A percentile compares a stretch with the other conserved stretches of the same genome.
These are phyloP conservation scores for Paxillus ammoniavirescens DNA, from an alignment of 768 basidiomycete species.

Conservation along the genomic window DNA sequence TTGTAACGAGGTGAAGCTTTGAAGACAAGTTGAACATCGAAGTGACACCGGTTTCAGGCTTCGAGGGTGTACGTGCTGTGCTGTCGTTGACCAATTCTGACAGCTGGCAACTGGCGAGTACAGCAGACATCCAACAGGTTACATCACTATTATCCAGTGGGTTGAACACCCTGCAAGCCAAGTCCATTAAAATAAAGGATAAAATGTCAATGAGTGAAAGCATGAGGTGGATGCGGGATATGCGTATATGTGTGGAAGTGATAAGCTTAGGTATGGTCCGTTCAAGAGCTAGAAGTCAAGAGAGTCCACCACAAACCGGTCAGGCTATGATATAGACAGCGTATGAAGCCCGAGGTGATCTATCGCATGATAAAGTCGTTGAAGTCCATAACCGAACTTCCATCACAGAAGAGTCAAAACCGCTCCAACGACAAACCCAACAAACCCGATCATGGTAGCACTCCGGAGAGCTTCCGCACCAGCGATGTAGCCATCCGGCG, in stretches of 20 bases:
- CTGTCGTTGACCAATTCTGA: too few species aligned
- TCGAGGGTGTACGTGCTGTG: too few species aligned
- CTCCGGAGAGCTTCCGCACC: conserved; percentile 50
- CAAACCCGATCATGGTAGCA: conserved; percentile 40
- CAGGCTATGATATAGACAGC: neutral
- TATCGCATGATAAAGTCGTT: conserved; percentile 9
- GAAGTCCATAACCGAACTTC: conserved; percentile 5
- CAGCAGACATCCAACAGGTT: too few species aligned
- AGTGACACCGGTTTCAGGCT: too few species aligned
- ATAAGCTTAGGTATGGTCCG: conserved; percentile 8
- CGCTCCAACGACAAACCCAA: conserved; percentile 50
- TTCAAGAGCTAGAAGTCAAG: conserved; percentile 15
- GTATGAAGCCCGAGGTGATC: conserved; percentile 10
- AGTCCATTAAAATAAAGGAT: conserved; percentile 22
- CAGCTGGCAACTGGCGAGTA: too few species aligned
- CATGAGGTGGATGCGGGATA: conserved; percentile 16
- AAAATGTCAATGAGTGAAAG: conserved; percentile 27
- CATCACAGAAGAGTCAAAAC: conserved; percentile 44
- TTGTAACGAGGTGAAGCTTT: too few species aligned
- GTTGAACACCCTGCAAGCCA: conserved; percentile 10
- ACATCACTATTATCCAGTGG: conserved; percentile 11
- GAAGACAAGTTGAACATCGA: too few species aligned
- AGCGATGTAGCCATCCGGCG: conserved; percentile 64
- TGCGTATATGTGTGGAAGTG: conserved; percentile 22
- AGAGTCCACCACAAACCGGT: conserved; percentile 10